Evolutionary conservation across 495 filamentous ascomycete genomes (phyloP), one percentile per base, ranked within the genome.

Genomic region (Penicillium diatomitis): DNA sequence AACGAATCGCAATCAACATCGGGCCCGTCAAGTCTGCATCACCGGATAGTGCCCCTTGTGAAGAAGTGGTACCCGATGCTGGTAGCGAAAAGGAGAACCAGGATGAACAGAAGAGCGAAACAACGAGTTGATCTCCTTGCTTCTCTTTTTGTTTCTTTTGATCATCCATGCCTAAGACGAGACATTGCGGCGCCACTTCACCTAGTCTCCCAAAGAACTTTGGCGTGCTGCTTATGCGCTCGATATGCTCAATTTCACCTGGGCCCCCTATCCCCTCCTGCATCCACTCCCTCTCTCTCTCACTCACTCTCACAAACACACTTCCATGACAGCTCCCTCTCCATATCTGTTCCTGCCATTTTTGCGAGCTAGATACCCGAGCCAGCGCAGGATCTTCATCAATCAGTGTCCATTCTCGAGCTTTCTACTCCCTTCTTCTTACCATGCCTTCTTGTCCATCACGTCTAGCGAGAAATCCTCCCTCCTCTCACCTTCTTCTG

Each of bases 1-100:
- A 74, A 55, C 62, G 68, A 46, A 77, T 77, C 37, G 73, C 74
- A n/a, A 77, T 77, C 46, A 76, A 74, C 38, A 48, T 77, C 9
- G 55, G 64, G 20, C 57, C 38, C 34, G 57, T 51, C 32, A 69
- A 68, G 41, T 32, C 58, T 6, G 33, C 51, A 2, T 1, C 38
- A 1, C 35, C 51, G 30, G 57, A 61, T 10, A 46, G 29, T 31
- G 55, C 58, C 5, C 54, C 54, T 6, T 44, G 46, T 28, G 37
- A 46, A 31, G 55, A 52, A 7, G 53, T 44, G 4, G 35, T 48
- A 35, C 38, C 49, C 27, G 50, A 45, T 30, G 53, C 62, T 41
- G 46, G 49, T 53, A 66, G 58, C 37, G 70, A 74, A 50, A 70
- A 69, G 45, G 68, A 70, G 56, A 72, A 69, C 43, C 59, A 53